Conservation (phyloP, 1,284 basidiomycete species). For the Melampsora larici-populina region DNA sequence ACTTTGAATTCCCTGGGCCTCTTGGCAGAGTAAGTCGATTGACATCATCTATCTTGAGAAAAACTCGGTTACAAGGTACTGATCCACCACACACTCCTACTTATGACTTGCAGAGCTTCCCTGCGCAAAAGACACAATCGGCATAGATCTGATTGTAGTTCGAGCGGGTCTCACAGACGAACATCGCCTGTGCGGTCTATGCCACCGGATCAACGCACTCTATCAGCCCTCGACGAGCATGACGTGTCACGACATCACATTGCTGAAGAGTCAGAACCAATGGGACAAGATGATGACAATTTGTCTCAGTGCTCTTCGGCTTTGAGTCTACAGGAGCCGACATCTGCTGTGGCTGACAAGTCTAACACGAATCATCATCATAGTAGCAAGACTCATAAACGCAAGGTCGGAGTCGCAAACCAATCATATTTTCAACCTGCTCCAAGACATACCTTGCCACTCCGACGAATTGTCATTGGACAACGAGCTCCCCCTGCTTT, state of each 20-base stretch:
- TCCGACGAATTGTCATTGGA: slow-evolving; percentile 81
- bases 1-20: slow-evolving; percentile 66
- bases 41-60: not conserved
- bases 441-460: slow-evolving; percentile 61
- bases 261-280: not conserved
- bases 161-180: slow-evolving; percentile 4
- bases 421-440: slow-evolving; percentile 93
- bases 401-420: slow-evolving; percentile 72
- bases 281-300: slow-evolving; percentile 9
- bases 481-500: slow-evolving; percentile 58
- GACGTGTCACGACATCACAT: slow-evolving; percentile 35
- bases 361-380: slow-evolving; percentile 36
- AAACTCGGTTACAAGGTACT: too few species aligned
- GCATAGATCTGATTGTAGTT: slow-evolving; percentile 78
- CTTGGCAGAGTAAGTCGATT: slow-evolving; percentile 29
- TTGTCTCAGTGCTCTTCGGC: slow-evolving; percentile 41
- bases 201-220: slow-evolving; percentile 59
- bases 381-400: slow-evolving; percentile 38
- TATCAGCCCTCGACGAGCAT: slow-evolving; percentile 44
- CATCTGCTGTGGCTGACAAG: slow-evolving; percentile 55
- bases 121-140: slow-evolving; percentile 60
- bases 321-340: slow-evolving; percentile 34
- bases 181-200: slow-evolving; percentile 58
- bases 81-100: not conserved
- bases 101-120: not conserved